Evolutionary conservation across 768 basidiomycete species (phyloP).

Genomic region (Favolaschia claudopus): DNA sequence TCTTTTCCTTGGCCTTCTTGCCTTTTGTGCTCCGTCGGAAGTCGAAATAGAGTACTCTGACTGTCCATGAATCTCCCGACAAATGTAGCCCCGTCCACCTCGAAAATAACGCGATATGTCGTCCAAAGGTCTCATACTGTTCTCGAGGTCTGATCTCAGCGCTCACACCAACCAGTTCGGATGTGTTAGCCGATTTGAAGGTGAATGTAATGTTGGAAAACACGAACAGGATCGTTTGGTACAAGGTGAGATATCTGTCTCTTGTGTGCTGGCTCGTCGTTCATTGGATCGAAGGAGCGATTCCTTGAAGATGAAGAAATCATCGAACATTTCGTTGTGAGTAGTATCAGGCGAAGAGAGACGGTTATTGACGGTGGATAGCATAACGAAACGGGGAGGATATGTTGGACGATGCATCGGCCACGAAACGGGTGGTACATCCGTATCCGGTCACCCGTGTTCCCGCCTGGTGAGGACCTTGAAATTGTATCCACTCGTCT

Average conservation of each 20-base stretch:
- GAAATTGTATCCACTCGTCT: not conserved
- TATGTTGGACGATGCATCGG: slow-evolving; percentile 81
- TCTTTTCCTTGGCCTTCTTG: too few species aligned
- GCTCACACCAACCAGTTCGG: slow-evolving; percentile 57
- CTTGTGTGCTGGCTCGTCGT: slow-evolving; percentile 1
- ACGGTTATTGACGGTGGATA: slow-evolving; percentile 36
- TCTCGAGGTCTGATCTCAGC: not conserved
- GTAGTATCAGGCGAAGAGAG: not conserved
- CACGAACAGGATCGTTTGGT: slow-evolving; percentile 70
- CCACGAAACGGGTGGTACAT: slow-evolving; percentile 89
- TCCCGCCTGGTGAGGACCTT: slow-evolving; percentile 53
- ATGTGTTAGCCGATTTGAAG: slow-evolving; percentile 74
- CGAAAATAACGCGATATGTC: slow-evolving; percentile 16
- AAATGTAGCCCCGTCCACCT: slow-evolving; percentile 11
- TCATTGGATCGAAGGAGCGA: slow-evolving; percentile 63
- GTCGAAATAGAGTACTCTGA: too few species aligned
- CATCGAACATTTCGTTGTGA: slow-evolving; percentile 74
- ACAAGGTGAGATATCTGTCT: slow-evolving; percentile 58
- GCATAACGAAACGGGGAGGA: slow-evolving; percentile 72
- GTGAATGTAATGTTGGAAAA: slow-evolving; percentile 68
- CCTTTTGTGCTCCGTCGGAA: too few species aligned
- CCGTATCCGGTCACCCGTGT: slow-evolving; percentile 73
- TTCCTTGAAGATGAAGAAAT: slow-evolving; percentile 79
- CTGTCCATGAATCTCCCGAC: slow-evolving; percentile 19
- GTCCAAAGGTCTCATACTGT: slow-evolving; percentile 12